These are phyloP conservation scores for Corniculantispora saksenae DNA, from an alignment of 2,329 filamentous ascomycete genomes.

Conservation along the genomic window DNA sequence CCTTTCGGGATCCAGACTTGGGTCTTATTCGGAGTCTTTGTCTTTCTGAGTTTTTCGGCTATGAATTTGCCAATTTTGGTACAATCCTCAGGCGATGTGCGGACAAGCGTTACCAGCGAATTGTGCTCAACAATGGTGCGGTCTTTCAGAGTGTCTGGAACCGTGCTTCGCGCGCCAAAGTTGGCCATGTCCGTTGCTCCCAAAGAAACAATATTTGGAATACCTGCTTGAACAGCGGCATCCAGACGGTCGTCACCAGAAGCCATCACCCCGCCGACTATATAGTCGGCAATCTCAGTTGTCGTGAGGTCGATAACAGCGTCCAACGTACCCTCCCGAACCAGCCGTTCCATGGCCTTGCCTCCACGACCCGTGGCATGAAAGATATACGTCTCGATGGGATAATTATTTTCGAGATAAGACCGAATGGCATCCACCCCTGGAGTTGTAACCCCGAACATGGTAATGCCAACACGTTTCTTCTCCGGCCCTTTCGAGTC, in stretches of 20 bases:
- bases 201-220: conserved; percentile 54
- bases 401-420: conserved; percentile 46
- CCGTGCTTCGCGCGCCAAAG: conserved; percentile 56
- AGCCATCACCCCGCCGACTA: conserved; percentile 64
- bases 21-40: conserved; percentile 42
- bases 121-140: conserved; percentile 66
- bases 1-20: conserved; percentile 61
- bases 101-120: conserved; percentile 64
- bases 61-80: conserved; percentile 56
- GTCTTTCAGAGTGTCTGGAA: conserved; percentile 55
- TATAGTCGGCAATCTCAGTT: conserved; percentile 65
- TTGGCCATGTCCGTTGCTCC: conserved; percentile 64
- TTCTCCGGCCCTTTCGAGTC: conserved; percentile 28
- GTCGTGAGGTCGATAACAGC: conserved; percentile 72
- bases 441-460: conserved; percentile 75
- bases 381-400: conserved; percentile 64
- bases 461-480: conserved; percentile 63
- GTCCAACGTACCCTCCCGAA: conserved; percentile 59
- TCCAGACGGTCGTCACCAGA: conserved; percentile 59
- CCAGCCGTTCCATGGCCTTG: conserved; percentile 66
- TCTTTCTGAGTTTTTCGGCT: conserved; percentile 49
- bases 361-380: conserved; percentile 71
- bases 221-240: conserved; percentile 55
- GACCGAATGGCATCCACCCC: conserved; percentile 57
- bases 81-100: conserved; percentile 61